Evolutionary conservation across 2,329 filamentous ascomycete genomes (phyloP).

Genomic region (Madurella mycetomatis): DNA sequence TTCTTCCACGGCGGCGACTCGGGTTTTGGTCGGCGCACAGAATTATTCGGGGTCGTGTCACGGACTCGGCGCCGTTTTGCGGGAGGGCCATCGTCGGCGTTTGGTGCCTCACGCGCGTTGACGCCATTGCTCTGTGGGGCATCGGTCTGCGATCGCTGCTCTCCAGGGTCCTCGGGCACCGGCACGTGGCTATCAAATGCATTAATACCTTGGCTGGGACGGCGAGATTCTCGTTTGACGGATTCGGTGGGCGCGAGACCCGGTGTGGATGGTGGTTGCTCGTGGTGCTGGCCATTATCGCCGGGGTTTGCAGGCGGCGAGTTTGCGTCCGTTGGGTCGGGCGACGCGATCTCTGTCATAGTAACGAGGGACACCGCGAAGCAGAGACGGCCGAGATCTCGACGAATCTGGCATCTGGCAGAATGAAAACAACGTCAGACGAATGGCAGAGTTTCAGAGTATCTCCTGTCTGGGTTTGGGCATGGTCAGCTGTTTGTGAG

Average conservation of each 20-base stretch:
- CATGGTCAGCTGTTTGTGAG: conserved; percentile 50
- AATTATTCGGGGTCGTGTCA: conserved; percentile 34
- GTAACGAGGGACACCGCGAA: conserved; percentile 41
- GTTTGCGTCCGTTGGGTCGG: conserved; percentile 42
- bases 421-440: conserved; percentile 52
- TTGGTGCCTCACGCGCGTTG: conserved; percentile 14
- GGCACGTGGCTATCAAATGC: conserved; percentile 1
- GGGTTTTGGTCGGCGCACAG: conserved; percentile 44
- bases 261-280: conserved; percentile 16
- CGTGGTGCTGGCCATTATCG: conserved; percentile 23
- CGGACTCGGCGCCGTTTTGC: conserved; percentile 62
- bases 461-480: conserved; percentile 46
- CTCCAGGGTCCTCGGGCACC: neutral
- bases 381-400: conserved; percentile 49
- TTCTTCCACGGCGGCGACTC: conserved; percentile 93
- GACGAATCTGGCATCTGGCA: conserved; percentile 55
- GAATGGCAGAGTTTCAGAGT: conserved; percentile 43
- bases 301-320: conserved; percentile 25
- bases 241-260: conserved; percentile 9
- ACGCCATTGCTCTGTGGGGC: conserved; percentile 8
- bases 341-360: conserved; percentile 60
- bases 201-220: neutral
- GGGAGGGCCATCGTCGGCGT: conserved; percentile 45
- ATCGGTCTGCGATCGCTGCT: conserved; percentile 1
- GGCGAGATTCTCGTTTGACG: conserved; percentile 8